phyloP scores from a whole-genome alignment of 176 grass and related monocot genomes.

The Oryza officinalis region DNA sequence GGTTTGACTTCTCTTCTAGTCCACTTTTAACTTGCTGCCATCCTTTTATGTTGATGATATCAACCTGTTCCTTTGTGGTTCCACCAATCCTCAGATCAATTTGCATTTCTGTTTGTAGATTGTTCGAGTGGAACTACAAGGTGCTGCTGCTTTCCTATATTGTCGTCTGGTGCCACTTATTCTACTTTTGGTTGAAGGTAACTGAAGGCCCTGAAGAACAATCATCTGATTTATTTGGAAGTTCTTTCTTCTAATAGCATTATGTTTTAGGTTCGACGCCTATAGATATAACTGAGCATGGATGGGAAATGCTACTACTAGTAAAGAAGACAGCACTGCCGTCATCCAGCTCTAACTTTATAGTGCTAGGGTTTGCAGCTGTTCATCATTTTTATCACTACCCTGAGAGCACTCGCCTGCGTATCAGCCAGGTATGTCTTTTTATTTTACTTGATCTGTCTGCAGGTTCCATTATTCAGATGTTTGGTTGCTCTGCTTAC shows the following conservation, averaged over 20 bases:
- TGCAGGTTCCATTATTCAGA: background rate
- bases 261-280: conserved; percentile 60
- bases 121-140: conserved; percentile 70
- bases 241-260: conserved; percentile 22
- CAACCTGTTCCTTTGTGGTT: background rate
- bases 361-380: conserved; percentile 77
- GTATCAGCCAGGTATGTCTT: conserved; percentile 72
- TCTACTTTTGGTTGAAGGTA: conserved; percentile 93
- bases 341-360: conserved; percentile 30
- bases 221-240: background rate
- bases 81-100: conserved; percentile 2
- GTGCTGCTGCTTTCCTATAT: conserved; percentile 76
- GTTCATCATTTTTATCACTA: conserved; percentile 87
- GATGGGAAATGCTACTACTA: conserved; percentile 80
- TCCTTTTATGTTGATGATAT: conserved; percentile 8
- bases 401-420: conserved; percentile 71
- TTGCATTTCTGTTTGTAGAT: conserved; percentile 47
- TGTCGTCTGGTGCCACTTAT: conserved; percentile 83
- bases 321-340: conserved; percentile 49
- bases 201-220: conserved; percentile 27
- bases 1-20: background rate
- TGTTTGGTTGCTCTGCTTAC: conserved; percentile 24
- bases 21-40: background rate
- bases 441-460: conserved; percentile 27
- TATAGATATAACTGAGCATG: conserved; percentile 86